phyloP scores from a whole-genome alignment of 2,329 filamentous ascomycete genomes.

The Pyricularia grisea region DNA sequence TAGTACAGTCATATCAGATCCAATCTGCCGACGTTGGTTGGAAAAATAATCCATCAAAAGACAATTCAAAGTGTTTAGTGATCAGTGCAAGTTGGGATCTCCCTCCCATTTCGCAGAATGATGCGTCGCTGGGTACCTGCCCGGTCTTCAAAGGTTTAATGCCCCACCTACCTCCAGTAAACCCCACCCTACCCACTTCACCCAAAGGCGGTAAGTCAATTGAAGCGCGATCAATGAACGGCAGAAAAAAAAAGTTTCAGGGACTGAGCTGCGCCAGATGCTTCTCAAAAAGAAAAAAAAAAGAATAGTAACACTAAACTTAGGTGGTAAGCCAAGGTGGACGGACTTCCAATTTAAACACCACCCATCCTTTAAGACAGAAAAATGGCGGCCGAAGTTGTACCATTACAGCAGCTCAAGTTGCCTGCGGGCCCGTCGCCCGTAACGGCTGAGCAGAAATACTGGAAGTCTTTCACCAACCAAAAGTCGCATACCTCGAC shows the following conservation, averaged over 20 bases:
- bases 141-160: not conserved
- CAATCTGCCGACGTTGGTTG: too few species aligned
- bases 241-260: slow-evolving; percentile 1
- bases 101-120: too few species aligned
- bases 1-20: too few species aligned
- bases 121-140: too few species aligned
- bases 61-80: too few species aligned
- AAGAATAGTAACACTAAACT: not conserved
- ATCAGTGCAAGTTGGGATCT: too few species aligned
- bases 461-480: slow-evolving; percentile 94
- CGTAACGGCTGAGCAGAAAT: slow-evolving; percentile 83
- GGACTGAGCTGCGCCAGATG: not conserved
- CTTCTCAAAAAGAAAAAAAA: too few species aligned
- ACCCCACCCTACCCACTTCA: not conserved
- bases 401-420: slow-evolving; percentile 71
- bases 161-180: not conserved
- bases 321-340: not conserved
- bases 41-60: too few species aligned
- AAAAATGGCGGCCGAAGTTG: slow-evolving; percentile 77
- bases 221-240: not conserved
- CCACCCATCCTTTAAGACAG: slow-evolving; percentile 5
- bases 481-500: slow-evolving; percentile 84
- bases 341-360: not conserved
- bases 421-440: slow-evolving; percentile 74
- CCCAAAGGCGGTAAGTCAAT: not conserved